A percentile compares a stretch with the other conserved stretches of the same genome.
These are phyloP conservation scores for Aethionema arabicum DNA, from an alignment of 345 rosid species.

Conservation along the genomic window DNA sequence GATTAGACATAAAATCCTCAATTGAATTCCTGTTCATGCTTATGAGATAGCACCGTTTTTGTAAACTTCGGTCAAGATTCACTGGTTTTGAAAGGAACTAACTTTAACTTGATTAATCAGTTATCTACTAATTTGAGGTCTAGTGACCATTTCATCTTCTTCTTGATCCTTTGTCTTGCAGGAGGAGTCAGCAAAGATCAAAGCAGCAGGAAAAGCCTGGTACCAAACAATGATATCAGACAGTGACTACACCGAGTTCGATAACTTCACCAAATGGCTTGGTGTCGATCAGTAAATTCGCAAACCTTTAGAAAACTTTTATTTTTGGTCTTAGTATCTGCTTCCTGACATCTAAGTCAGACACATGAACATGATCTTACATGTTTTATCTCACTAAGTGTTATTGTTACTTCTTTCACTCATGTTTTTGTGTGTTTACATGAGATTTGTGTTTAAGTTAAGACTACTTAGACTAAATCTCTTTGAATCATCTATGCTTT, in stretches of 20 bases:
- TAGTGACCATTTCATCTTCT: neutral
- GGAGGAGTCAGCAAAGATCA: constrained; percentile 69
- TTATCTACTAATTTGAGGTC: neutral
- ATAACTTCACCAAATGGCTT: constrained; percentile 71
- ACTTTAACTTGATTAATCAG: neutral
- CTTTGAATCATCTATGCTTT: neutral
- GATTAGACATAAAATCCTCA: too few species aligned
- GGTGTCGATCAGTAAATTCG: constrained; percentile 47
- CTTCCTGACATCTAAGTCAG: neutral
- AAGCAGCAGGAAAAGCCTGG: constrained; percentile 81
- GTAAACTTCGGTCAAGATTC: too few species aligned
- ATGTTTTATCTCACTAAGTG: neutral
- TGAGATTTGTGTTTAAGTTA: neutral
- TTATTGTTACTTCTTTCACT: too few species aligned
- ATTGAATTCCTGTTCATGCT: too few species aligned
- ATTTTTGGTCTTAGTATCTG: too few species aligned
- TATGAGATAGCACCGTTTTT: too few species aligned
- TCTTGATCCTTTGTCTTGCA: constrained; percentile 14
- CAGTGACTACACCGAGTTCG: constrained; percentile 68
- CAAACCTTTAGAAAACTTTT: neutral
- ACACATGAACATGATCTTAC: neutral
- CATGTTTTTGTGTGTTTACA: neutral
- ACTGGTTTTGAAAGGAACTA: too few species aligned
- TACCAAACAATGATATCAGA: constrained; percentile 72
- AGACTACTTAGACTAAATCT: neutral